Conservation (phyloP, 1,139 yeast genomes). For the Magnusiomyces sp. region DNA sequence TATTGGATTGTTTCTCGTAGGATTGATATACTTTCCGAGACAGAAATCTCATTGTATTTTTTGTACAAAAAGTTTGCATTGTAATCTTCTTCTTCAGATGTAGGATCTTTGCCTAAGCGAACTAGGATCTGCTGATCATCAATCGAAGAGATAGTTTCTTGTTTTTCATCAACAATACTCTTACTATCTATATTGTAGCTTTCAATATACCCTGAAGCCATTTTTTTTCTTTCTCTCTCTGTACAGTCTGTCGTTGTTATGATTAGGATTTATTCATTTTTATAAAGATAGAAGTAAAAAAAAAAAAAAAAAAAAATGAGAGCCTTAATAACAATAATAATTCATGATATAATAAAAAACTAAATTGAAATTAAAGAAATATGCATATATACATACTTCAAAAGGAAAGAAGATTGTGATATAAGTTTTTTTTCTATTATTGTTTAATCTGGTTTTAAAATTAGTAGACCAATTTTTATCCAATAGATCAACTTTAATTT, state of each 20-base stretch:
- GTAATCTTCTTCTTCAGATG: constrained; percentile 6
- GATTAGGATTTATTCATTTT: background rate
- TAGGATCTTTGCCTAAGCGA: constrained; percentile 12
- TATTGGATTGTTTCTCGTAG: constrained; percentile 35
- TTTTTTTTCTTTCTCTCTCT: constrained; percentile 24
- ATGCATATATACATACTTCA: background rate
- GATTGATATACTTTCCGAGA: constrained; percentile 38
- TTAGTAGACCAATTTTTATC: no score
- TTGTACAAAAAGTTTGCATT: constrained; percentile 33
- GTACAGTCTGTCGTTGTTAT: background rate
- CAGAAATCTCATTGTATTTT: constrained; percentile 33
- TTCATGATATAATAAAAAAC: background rate
- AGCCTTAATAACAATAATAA: constrained; percentile 26
- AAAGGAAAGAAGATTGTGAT: background rate
- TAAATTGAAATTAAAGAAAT: background rate
- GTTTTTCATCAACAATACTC: constrained; percentile 7
- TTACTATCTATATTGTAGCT: constrained; percentile 14
- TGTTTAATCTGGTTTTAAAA: background rate
- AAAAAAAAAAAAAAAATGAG: constrained; percentile 27
- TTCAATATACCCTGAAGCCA: constrained; percentile 11
- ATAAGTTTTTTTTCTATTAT: background rate
- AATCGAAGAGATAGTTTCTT: background rate
- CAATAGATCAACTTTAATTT: no score
- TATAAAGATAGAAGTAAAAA: constrained; percentile 27
- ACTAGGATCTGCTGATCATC: constrained; percentile 3